Evolutionary conservation across 2,329 filamentous ascomycete genomes (phyloP), one percentile per base, ranked within the genome.

Genomic region (Claviceps africana): DNA sequence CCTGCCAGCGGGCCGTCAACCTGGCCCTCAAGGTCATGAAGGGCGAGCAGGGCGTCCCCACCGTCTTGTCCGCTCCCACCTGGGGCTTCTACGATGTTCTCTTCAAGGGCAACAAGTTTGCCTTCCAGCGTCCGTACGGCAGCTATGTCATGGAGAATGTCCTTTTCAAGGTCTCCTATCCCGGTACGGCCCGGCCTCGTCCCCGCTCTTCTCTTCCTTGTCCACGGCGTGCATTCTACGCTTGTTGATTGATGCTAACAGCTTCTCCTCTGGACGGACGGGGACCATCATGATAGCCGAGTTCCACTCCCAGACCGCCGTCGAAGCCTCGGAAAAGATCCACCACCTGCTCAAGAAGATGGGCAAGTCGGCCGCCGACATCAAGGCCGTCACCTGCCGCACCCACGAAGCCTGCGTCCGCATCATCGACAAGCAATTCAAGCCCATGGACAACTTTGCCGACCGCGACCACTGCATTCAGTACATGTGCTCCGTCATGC

Each of bases 81-180:
- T 98, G 93, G 93, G 93, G 93, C 55, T 98, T 97, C 80, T 98
- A 98, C 73, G 93, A 98, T 66, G 90, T 97, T 58, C 80, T 94
- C 58, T 98, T 97, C 79, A 88, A 90, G 75, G 89, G 89, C 72
- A 88, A 94, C 64, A 87, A 87, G 71, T 98, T 98, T 68, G 76
- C 89, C 70, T 98, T 96, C 79, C 91, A 97, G 77, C 83, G 93
- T 57, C 82, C 85, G 54, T 98, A 98, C 66, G 91, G 90, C 66
- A 95, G 86, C 77, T 98, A 98, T 70, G 93, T 98, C 60, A 98
- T 98, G 93, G 93, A 98, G 82, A 98, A 97, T 65, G 89, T 98
- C 55, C 83, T 98, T 58, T 98, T 98, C 85, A 98, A 98, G 81
- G 93, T 98, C 55, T 98, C 93, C 46, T 97, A 96, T 70, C 91